phyloP scores from a whole-genome alignment of 2,329 filamentous ascomycete genomes.

The Elsinoe ampelina region DNA sequence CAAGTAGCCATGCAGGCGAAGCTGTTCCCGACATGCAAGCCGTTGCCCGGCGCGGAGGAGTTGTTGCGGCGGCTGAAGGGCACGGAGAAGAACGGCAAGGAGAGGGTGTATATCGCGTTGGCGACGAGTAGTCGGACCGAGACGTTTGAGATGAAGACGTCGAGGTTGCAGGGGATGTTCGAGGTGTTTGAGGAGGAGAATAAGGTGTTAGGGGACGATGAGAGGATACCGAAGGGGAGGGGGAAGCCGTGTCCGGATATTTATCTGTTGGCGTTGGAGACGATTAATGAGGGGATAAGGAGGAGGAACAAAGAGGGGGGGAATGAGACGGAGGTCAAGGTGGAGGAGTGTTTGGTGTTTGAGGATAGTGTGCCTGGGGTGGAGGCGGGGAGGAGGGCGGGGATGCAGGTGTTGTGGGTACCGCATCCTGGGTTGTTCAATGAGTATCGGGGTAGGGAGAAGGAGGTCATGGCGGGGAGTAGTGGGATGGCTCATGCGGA shows the following conservation, averaged over 20 bases:
- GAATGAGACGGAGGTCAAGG: slow-evolving; percentile 45
- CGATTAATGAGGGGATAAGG: slow-evolving; percentile 64
- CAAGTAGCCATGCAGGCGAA: slow-evolving; percentile 56
- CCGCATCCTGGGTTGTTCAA: slow-evolving; percentile 17
- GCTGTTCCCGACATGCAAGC: slow-evolving; percentile 64
- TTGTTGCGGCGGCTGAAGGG: slow-evolving; percentile 54
- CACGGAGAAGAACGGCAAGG: slow-evolving; percentile 34
- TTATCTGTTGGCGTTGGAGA: slow-evolving; percentile 74
- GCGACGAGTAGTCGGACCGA: slow-evolving; percentile 66
- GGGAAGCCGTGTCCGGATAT: slow-evolving; percentile 95
- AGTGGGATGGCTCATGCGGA: slow-evolving; percentile 59
- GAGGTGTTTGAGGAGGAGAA: slow-evolving; percentile 55
- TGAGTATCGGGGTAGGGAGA: slow-evolving; percentile 54
- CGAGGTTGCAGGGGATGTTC: slow-evolving; percentile 44
- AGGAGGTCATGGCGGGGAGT: slow-evolving; percentile 71
- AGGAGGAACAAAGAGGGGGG: slow-evolving; percentile 19
- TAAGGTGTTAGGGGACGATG: slow-evolving; percentile 77
- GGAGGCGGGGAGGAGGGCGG: slow-evolving; percentile 79
- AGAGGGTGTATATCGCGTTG: slow-evolving; percentile 64
- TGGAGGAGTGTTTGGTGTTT: slow-evolving; percentile 14
- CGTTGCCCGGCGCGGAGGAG: slow-evolving; percentile 66
- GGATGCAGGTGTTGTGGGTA: slow-evolving; percentile 47
- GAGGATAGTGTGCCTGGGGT: slow-evolving; percentile 80
- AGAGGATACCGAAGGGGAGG: slow-evolving; percentile 63
- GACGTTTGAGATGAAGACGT: slow-evolving; percentile 72